Conservation (phyloP, 768 basidiomycete genomes). For the Xanthoconium stramineum region DNA sequence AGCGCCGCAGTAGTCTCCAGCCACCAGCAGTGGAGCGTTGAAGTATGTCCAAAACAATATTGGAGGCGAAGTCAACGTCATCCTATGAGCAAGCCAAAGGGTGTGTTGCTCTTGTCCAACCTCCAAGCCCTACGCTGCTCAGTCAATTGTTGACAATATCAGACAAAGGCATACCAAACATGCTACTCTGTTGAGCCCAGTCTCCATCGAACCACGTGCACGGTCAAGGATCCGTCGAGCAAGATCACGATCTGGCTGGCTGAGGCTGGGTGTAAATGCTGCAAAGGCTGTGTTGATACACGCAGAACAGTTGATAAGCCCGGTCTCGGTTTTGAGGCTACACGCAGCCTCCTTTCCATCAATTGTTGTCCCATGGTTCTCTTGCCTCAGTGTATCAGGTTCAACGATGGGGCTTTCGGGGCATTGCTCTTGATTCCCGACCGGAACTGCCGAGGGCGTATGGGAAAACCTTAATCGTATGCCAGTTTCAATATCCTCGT, state of each 20-base stretch:
- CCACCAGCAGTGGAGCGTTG: constrained; percentile 50
- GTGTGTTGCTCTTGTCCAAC: constrained; percentile 20
- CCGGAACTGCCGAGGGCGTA: constrained; percentile 10
- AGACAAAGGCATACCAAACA: constrained; percentile 30
- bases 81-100: constrained; percentile 35
- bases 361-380: constrained; percentile 43
- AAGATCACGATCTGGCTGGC: constrained; percentile 18
- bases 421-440: constrained; percentile 9
- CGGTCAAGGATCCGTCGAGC: constrained; percentile 15
- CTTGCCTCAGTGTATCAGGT: constrained; percentile 12
- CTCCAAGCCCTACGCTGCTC: constrained; percentile 11
- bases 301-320: constrained; percentile 31
- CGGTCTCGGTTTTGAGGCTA: constrained; percentile 24
- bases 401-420: constrained; percentile 11
- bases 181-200: constrained; percentile 28
- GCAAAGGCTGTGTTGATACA: constrained; percentile 28
- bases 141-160: background rate
- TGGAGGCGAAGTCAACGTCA: constrained; percentile 49
- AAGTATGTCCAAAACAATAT: constrained; percentile 71
- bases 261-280: constrained; percentile 19
- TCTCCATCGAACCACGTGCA: constrained; percentile 13
- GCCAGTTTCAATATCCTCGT: constrained; percentile 77
- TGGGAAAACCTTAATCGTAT: constrained; percentile 46
- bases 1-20: constrained; percentile 43
- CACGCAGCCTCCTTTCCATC: constrained; percentile 51